phyloP scores from a whole-genome alignment of 176 grass and related monocot genomes.

The Musa troglodytarum region DNA sequence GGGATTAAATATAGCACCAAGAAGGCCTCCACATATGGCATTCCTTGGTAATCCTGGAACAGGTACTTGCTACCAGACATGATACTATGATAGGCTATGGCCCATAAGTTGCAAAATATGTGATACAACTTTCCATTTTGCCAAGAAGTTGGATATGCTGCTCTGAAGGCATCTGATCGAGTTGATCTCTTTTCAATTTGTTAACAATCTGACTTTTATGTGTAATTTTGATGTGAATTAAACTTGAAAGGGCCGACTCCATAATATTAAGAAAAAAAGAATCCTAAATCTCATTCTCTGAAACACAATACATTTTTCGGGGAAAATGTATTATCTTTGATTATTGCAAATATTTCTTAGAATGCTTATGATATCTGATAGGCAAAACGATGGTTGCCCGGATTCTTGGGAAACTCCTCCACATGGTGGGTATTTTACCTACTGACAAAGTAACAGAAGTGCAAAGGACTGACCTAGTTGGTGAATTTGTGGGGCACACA shows the following conservation, averaged over 20 bases:
- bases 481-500: slow-evolving; percentile 96
- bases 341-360: too few species aligned
- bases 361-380: slow-evolving; percentile 23
- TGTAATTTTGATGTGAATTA: too few species aligned
- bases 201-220: not conserved
- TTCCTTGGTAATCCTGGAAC: slow-evolving; percentile 98
- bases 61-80: slow-evolving; percentile 33
- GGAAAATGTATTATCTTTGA: too few species aligned
- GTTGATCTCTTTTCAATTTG: slow-evolving; percentile 1
- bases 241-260: too few species aligned
- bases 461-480: slow-evolving; percentile 95
- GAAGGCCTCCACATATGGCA: slow-evolving; percentile 88
- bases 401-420: slow-evolving; percentile 83
- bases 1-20: slow-evolving; percentile 72
- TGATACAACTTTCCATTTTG: not conserved
- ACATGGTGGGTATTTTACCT: slow-evolving; percentile 75
- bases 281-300: too few species aligned
- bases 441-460: slow-evolving; percentile 94
- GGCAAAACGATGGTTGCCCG: slow-evolving; percentile 99
- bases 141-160: not conserved
- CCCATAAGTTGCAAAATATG: not conserved
- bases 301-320: too few species aligned
- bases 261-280: too few species aligned
- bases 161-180: not conserved
- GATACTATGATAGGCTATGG: too few species aligned